A percentile compares a stretch with the other conserved stretches of the same genome.
Conservation (phyloP, 192 early-diverging fungal genomes). For the Coemansia sp. region DNA sequence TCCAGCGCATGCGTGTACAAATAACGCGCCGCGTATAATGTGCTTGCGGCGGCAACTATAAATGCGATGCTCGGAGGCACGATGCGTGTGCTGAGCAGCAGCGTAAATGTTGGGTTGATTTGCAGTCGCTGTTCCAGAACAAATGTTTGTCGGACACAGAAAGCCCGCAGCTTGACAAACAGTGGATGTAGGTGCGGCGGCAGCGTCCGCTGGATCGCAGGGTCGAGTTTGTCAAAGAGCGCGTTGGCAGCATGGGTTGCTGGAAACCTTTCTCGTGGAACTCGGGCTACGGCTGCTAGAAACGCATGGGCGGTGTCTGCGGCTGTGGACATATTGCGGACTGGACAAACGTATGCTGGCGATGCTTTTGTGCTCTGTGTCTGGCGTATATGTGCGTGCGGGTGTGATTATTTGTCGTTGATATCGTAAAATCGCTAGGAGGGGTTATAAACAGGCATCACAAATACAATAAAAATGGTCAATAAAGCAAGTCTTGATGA, state of each 20-base stretch:
- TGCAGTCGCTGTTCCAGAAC: conserved; percentile 45
- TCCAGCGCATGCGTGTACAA: conserved; percentile 47
- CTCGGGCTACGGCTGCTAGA: conserved; percentile 33
- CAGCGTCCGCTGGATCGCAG: conserved; percentile 14
- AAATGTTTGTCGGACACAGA: conserved; percentile 33
- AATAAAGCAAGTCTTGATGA: not conserved
- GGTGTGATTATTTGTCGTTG: not conserved
- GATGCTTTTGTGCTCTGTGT: not conserved
- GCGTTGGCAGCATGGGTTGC: conserved; percentile 27
- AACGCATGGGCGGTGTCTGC: conserved; percentile 29
- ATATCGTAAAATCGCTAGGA: not conserved
- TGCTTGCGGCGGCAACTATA: conserved; percentile 40
- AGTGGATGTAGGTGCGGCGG: conserved; percentile 49
- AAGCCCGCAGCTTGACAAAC: conserved; percentile 22
- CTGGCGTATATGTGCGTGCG: not conserved
- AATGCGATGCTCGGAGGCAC: conserved; percentile 46
- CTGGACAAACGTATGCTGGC: not conserved
- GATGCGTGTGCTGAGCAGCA: conserved; percentile 34
- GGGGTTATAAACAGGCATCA: not conserved
- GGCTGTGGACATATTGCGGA: conserved; percentile 4
- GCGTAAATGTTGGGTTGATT: conserved; percentile 45
- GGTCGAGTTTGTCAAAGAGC: conserved; percentile 7
- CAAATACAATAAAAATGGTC: not conserved
- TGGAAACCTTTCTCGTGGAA: conserved; percentile 39
- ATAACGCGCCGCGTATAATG: conserved; percentile 40